Evolutionary conservation across 257 asterid genomes (phyloP).

Genomic region (Forsythia suspensa): DNA sequence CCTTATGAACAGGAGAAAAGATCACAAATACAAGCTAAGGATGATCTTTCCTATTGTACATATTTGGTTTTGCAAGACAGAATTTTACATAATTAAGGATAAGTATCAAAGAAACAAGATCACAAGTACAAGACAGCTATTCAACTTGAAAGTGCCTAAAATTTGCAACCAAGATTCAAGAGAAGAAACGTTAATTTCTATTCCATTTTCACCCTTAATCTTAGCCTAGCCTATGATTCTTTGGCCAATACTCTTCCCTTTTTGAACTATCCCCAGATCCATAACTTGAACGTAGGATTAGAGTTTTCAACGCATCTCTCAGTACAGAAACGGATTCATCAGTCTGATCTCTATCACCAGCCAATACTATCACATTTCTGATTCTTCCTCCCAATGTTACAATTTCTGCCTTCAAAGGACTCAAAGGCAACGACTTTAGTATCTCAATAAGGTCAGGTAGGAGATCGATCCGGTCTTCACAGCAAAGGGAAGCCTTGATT

Average conservation of each 20-base stretch:
- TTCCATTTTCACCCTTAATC: neutral
- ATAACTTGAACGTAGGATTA: conserved; percentile 37
- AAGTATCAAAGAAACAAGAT: neutral
- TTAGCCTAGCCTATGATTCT: conserved; percentile 15
- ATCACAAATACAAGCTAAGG: no score
- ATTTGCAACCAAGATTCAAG: neutral
- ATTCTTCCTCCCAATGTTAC: conserved; percentile 60
- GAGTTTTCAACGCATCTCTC: conserved; percentile 47
- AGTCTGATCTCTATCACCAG: conserved; percentile 43
- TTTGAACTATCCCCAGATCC: conserved; percentile 42
- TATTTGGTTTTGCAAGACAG: no score
- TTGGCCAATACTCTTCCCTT: conserved; percentile 45
- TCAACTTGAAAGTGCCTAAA: neutral
- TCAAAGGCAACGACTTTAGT: conserved; percentile 41
- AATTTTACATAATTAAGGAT: neutral
- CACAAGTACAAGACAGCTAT: neutral
- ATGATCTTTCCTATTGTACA: no score
- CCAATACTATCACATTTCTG: conserved; percentile 47
- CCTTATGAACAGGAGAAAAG: no score
- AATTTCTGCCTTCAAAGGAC: conserved; percentile 61
- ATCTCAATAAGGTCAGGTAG: conserved; percentile 46
- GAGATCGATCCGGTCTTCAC: conserved; percentile 68
- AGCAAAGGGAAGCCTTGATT: conserved; percentile 58
- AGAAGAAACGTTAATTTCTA: neutral
- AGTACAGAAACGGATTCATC: conserved; percentile 38